Evolutionary conservation across 1,284 basidiomycete genomes (phyloP).

Genomic region (Apiotrichum veenhuisii): DNA sequence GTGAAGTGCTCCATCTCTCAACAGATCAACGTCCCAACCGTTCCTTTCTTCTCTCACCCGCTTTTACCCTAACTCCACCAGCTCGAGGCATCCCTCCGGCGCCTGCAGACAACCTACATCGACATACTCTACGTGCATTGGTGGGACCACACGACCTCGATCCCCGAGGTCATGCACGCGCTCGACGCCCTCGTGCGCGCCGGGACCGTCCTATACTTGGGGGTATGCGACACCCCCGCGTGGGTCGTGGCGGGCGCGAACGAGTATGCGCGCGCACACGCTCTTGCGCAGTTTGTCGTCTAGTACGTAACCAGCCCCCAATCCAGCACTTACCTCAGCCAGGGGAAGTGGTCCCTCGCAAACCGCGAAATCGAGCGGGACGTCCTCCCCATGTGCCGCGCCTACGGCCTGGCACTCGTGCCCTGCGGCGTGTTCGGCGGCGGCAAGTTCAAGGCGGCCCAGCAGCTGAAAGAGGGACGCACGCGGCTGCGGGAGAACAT

Average conservation of each 20-base stretch:
- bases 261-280: slow-evolving; percentile 54
- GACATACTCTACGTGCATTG: slow-evolving; percentile 52
- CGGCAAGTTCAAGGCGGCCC: slow-evolving; percentile 48
- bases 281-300: slow-evolving; percentile 57
- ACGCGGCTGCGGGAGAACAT: slow-evolving; percentile 17
- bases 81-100: slow-evolving; percentile 42
- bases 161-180: slow-evolving; percentile 51
- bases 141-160: slow-evolving; percentile 50
- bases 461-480: slow-evolving; percentile 40
- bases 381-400: slow-evolving; percentile 59
- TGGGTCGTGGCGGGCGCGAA: slow-evolving; percentile 59
- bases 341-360: slow-evolving; percentile 56
- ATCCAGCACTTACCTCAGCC: slow-evolving; percentile 20
- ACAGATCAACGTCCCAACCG: no score
- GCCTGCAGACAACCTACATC: slow-evolving; percentile 51
- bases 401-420: slow-evolving; percentile 51
- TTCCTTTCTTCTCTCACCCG: no score
- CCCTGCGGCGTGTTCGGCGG: slow-evolving; percentile 50
- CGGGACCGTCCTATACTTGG: slow-evolving; percentile 52
- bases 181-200: slow-evolving; percentile 46
- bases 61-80: no score
- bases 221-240: slow-evolving; percentile 55
- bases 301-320: slow-evolving; percentile 36
- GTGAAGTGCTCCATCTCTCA: no score
- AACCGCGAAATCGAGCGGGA: slow-evolving; percentile 57